Evolutionary conservation across 495 filamentous ascomycete species (phyloP), one percentile per base, ranked within the genome.

Genomic region (Neurospora intermedia): DNA sequence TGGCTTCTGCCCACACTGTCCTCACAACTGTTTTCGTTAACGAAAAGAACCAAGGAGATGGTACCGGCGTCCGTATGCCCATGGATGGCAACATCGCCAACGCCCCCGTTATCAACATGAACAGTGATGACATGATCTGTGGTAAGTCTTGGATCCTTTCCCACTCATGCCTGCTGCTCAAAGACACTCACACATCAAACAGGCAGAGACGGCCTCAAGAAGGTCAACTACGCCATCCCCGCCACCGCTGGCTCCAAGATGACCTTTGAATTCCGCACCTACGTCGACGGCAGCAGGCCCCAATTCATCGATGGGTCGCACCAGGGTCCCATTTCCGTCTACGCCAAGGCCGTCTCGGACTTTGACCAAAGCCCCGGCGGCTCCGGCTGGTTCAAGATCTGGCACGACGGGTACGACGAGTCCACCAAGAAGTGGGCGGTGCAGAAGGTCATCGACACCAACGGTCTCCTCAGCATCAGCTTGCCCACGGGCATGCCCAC

Each of bases 351-450:
- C 41, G 85, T 91, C 6, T 78, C 78, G 69, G 78, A 87, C 70
- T 79, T 82, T 46, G 77, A 84, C 4, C 80, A 79, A 20, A 82
- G 82, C 15, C 71, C 81, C 69, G 78, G 83, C 39, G 91, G 92
- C 6, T 80, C 80, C 72, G 92, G 92, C 27, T 95, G 92, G 92
- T 92, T 95, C 84, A 94, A 94, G 84, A 89, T 95, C 79, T 92
- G 82, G 82, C 83, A 91, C 62, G 85, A 89, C 42, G 91, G 89
- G 69, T 92, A 91, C 77, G 86, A 90, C 76, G 73, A 69, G 18
- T 45, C 70, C 4, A 77, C 76, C 69, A 82, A 83, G 4, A 81
- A 87, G 72, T 93, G 91, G 88, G 92, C 92, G 75, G 91, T 90
- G 2, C 85, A 91, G 74, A 88, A 87, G 62, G 76, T 94, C 59